Percentiles rank a stretch among this genome's conserved stretches.
Evolutionary conservation across 208 protist species (phyloP).

Genomic region (Trypanosomatidae sp.): DNA sequence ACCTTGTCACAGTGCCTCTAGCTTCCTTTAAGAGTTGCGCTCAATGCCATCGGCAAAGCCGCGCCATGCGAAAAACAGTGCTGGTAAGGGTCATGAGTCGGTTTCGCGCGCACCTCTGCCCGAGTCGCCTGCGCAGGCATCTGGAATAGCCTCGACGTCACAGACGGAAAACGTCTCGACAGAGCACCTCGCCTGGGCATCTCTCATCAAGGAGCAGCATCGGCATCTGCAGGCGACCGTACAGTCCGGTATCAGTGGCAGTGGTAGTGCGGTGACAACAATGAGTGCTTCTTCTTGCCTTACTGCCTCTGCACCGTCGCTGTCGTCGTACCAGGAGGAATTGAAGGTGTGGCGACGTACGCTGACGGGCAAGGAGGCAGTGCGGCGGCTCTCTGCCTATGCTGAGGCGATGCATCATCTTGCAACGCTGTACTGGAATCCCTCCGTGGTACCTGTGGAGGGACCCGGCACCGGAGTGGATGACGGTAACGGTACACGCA

Average conservation of each 20-base stretch:
- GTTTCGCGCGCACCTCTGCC: neutral
- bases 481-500: neutral
- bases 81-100: neutral
- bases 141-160: neutral
- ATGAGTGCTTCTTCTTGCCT: neutral
- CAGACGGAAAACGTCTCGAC: neutral
- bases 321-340: slow-evolving; percentile 20
- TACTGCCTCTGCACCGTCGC: neutral
- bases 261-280: neutral
- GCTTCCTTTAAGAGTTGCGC: neutral
- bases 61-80: neutral
- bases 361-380: slow-evolving; percentile 30
- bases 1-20: neutral
- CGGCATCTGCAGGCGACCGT: slow-evolving; percentile 38
- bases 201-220: slow-evolving; percentile 59
- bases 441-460: neutral
- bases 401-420: slow-evolving; percentile 71
- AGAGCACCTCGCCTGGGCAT: slow-evolving; percentile 31
- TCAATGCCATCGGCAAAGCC: neutral
- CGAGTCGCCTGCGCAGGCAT: neutral
- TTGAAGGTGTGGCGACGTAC: slow-evolving; percentile 28
- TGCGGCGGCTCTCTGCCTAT: slow-evolving; percentile 36
- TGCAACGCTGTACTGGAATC: slow-evolving; percentile 72
- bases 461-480: neutral
- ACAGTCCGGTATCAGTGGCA: neutral